Conservation (phyloP, 768 basidiomycete species). For the Pleurotus cornucopiae region DNA sequence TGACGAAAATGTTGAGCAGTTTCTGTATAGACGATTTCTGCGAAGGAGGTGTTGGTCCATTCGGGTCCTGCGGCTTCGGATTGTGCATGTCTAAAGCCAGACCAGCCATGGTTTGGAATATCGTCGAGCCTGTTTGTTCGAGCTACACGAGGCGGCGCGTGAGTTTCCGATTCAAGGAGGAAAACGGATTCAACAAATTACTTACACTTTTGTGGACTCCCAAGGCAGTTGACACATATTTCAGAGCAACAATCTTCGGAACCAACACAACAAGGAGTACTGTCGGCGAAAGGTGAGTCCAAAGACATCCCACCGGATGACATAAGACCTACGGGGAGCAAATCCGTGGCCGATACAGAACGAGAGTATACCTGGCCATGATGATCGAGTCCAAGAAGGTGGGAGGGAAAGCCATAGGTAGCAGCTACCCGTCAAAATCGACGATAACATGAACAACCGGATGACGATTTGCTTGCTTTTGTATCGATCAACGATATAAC, state of each 20-base stretch:
- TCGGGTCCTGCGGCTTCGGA: constrained; percentile 19
- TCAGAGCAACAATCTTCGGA: constrained; percentile 62
- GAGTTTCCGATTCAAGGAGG: background rate
- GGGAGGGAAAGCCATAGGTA: constrained; percentile 69
- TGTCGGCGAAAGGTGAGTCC: constrained; percentile 20
- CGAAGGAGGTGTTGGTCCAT: constrained; percentile 11
- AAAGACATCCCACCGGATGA: background rate
- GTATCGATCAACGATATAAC: constrained; percentile 58
- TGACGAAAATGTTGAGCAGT: constrained; percentile 53
- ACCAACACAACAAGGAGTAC: constrained; percentile 75
- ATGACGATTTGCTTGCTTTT: constrained; percentile 57
- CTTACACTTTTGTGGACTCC: constrained; percentile 77
- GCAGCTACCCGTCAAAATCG: constrained; percentile 52
- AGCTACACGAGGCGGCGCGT: constrained; percentile 35
- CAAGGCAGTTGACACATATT: constrained; percentile 74
- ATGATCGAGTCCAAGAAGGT: constrained; percentile 47
- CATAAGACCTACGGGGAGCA: constrained; percentile 50
- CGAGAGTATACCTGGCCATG: constrained; percentile 55
- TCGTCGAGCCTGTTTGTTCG: constrained; percentile 70
- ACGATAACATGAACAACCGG: constrained; percentile 54
- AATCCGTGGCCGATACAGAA: constrained; percentile 74
- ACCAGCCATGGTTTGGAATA: constrained; percentile 72
- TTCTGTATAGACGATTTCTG: constrained; percentile 38
- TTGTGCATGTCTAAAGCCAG: constrained; percentile 51
- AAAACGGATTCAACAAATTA: constrained; percentile 5